Evolutionary conservation across 140 eudicot genomes (phyloP), one percentile per base, ranked within the genome.

Genomic region (Erigeron philadelphicus): DNA sequence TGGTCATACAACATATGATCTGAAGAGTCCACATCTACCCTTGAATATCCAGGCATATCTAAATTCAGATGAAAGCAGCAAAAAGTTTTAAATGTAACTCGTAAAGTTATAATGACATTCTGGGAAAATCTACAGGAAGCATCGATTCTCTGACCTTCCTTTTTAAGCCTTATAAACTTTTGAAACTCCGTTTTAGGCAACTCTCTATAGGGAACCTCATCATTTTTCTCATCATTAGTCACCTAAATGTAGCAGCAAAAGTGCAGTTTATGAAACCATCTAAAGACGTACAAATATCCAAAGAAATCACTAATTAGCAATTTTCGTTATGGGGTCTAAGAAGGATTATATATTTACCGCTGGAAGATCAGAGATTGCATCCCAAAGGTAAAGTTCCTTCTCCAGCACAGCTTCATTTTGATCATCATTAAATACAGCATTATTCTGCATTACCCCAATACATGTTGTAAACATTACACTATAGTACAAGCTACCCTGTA

Each of bases 281-380:
- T 1, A n/a, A 18, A 6, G 6, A 8, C 5, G 7, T 1, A 7
- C 9, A 38, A 11, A 12, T 5, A 5, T 52, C 19, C 12, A 16
- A 56, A 19, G 13, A 6, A 7, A 56, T 16, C 17, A 56, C 9
- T 13, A 53, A 17, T 17, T 56, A 1, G 35, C 18, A 15, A 9
- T 49, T 4, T 49, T 16, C 9, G 19, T 7, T 5, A 5, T 6
- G 15, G 17, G 44, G 9, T 3, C 15, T 49, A 10, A 49, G 12
- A 9, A 11, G 40, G 23, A 23, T 11, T 2, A 13, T 15, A 4
- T 15, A 21, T 77, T 61, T 82, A 87, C 95, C 46, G 72, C 35
- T 2, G 90, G 95, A 15, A 87, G 79, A 38, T 87, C 95, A 52
- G 91, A 85, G 9, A 88, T 76, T 1, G 88, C 88, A 31, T 88